Evolutionary conservation across 768 basidiomycete species (phyloP).

Genomic region (Amanita fuliginea): DNA sequence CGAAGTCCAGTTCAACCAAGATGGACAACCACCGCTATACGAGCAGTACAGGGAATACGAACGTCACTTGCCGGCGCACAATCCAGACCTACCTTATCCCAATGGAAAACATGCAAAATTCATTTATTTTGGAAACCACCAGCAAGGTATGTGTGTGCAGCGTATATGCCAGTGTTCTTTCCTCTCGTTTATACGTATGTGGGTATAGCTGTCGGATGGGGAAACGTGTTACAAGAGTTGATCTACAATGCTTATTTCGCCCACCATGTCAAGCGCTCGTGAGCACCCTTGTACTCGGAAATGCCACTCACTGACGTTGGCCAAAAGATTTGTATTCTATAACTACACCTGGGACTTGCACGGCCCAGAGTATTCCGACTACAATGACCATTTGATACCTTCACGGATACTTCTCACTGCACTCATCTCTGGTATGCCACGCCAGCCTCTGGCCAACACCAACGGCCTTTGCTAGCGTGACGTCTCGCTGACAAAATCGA

Average conservation of each 20-base stretch:
- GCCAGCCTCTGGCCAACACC: too few relatives aligned
- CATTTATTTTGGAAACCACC: conserved; percentile 4
- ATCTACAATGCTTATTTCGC: conserved; percentile 6
- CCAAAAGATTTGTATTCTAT: conserved; percentile 7
- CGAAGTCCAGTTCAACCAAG: background rate
- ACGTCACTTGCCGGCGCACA: conserved; percentile 35
- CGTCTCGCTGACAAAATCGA: too few relatives aligned
- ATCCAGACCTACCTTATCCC: conserved; percentile 34
- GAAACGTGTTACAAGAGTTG: conserved; percentile 6
- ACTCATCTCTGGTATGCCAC: background rate
- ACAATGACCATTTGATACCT: conserved; percentile 3
- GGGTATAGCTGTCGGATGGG: conserved; percentile 7
- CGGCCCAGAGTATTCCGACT: background rate
- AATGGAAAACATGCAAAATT: conserved; percentile 23
- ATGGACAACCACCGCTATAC: conserved; percentile 11
- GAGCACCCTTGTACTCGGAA: background rate
- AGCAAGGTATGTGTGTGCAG: too few relatives aligned
- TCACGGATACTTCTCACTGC: conserved; percentile 1
- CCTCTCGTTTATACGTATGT: too few relatives aligned
- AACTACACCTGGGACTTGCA: conserved; percentile 5
- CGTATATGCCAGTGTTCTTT: too few relatives aligned
- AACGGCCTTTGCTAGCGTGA: too few relatives aligned
- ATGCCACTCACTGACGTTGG: background rate
- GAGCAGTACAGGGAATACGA: conserved; percentile 26
- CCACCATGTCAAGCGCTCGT: conserved; percentile 6